phyloP scores from a whole-genome alignment of 2,329 filamentous ascomycete species.

The Colletotrichum lindemuthianum region DNA sequence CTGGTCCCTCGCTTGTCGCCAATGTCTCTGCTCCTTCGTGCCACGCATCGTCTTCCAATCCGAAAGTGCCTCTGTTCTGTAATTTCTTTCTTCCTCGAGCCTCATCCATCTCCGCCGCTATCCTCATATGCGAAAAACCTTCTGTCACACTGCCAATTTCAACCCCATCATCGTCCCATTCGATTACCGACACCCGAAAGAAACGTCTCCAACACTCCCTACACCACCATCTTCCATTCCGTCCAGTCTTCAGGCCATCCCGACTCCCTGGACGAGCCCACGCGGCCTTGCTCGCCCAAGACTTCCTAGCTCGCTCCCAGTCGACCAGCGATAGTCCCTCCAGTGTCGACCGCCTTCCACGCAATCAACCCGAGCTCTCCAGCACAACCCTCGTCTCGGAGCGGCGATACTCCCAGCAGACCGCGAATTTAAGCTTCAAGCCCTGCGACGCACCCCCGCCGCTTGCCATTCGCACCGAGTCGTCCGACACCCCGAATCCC shows the following conservation, averaged over 20 bases:
- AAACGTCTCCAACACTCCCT: background rate
- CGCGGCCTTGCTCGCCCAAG: constrained; percentile 16
- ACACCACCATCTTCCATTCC: constrained; percentile 1
- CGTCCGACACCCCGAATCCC: constrained; percentile 4
- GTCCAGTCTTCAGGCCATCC: constrained; percentile 16
- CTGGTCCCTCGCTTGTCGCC: too few relatives aligned
- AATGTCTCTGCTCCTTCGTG: too few relatives aligned
- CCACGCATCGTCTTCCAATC: too few relatives aligned
- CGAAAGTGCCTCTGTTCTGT: too few relatives aligned
- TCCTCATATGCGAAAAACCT: too few relatives aligned
- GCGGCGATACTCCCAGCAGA: constrained; percentile 26
- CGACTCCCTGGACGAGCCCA: constrained; percentile 4
- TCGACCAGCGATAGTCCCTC: constrained; percentile 17
- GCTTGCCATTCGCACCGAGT: constrained; percentile 8
- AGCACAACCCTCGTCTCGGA: background rate
- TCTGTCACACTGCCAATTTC: too few relatives aligned
- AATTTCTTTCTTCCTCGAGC: too few relatives aligned
- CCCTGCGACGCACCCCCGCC: constrained; percentile 28
- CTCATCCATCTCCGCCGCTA: too few relatives aligned
- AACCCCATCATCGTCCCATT: constrained; percentile 3
- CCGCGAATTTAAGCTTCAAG: constrained; percentile 29
- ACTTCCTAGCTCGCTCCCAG: constrained; percentile 1
- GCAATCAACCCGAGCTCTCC: background rate
- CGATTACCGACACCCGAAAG: constrained; percentile 6
- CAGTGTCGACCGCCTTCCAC: background rate